phyloP scores from a whole-genome alignment of 805 yeast genomes.

The Grigorovia jiainica region DNA sequence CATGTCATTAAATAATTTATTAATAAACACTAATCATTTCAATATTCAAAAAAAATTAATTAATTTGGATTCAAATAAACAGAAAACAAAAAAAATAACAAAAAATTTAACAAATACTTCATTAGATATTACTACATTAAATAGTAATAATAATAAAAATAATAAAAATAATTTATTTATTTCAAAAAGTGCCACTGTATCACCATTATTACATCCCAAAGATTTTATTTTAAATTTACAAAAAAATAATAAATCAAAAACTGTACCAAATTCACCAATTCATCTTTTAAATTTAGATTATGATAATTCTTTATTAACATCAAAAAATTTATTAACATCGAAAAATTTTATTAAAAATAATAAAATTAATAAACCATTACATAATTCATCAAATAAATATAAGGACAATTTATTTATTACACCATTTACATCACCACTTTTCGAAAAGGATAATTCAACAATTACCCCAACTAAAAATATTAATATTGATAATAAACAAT shows the following conservation, averaged over 20 bases:
- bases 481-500: not conserved
- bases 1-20: not conserved
- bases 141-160: too few relatives aligned
- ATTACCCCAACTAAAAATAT: not conserved
- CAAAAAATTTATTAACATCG: too few relatives aligned
- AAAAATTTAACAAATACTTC: too few relatives aligned
- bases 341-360: not conserved
- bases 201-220: not conserved
- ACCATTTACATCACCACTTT: conserved; percentile 21
- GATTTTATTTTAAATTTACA: not conserved
- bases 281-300: not conserved
- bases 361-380: not conserved
- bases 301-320: too few relatives aligned
- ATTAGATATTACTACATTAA: too few relatives aligned
- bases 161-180: not conserved
- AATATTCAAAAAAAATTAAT: too few relatives aligned
- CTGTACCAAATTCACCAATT: conserved; percentile 28
- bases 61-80: too few relatives aligned
- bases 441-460: not conserved
- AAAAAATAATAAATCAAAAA: conserved; percentile 13
- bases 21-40: not conserved
- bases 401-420: conserved; percentile 6
- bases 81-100: too few relatives aligned
- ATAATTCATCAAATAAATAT: not conserved
- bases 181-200: conserved; percentile 1